Evolutionary conservation across 306 rosid species (phyloP), one percentile per base, ranked within the genome.

Genomic region (Herpetospermum pedunculosum): DNA sequence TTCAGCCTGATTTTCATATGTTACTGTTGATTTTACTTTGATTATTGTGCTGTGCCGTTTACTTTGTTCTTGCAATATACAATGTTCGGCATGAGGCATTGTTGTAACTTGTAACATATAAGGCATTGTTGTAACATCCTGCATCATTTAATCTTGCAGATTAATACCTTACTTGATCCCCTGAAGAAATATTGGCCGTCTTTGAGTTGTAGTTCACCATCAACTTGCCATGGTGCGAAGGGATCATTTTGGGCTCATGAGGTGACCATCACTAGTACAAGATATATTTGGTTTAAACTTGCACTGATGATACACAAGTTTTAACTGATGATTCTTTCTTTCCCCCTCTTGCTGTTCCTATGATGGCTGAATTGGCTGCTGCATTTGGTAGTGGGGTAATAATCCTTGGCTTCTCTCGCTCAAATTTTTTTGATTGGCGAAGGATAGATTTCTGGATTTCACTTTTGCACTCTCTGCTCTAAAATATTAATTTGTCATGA

Each of bases 181-280:
- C 70, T 94, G 38, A 76, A 94, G 50, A 77, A 83, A 77, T 91
- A 88, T 79, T 94, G 99, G 99, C 96, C 99, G 16, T 84, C 97
- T 38, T 73, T 89, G 74, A 94, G 99, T 79, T 94, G 99, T 76
- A 47, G 95, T 79, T 44, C 75, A 43, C 57, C 97, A 77, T 77
- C 86, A 75, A 57, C 84, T n/a, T 94, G 99, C 81, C 72, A 52
- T 77, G 96, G 97, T 75, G 74, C 83, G 75, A 89, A 73, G 79
- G 99, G 99, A 58, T 64, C 91, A 83, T 91, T 91, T 82, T 94
- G 99, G 97, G 99, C 79, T 79, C 99, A 94, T 81, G 99, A 94
- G 99, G 99, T 94, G 83, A 69, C 85, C 35, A 63, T 80, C 73
- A 60, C 48, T 47, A 77, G 19, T 82, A 59, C 75, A 77, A 77